Evolutionary conservation across 257 asterid species (phyloP), one percentile per base, ranked within the genome.

Genomic region (Vinca minor): DNA sequence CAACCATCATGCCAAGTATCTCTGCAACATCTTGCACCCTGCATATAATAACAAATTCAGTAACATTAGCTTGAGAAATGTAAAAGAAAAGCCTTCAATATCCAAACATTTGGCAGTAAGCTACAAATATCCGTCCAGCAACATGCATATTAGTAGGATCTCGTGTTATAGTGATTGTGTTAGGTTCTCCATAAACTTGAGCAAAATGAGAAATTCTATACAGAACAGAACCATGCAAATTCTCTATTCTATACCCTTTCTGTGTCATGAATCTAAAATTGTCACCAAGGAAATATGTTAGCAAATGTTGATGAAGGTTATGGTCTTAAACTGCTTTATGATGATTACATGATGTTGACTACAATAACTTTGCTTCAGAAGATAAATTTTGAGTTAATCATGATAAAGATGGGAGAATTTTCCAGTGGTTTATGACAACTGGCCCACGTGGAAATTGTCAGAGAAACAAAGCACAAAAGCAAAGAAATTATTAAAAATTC

Each of bases 21-120:
- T 92, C 98, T 29, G 97, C 98, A 76, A 92, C 98, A 79, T 92
- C 98, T 81, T 92, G 96, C 74, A 92, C 96, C 91, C 97, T 89
- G 75, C 53, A 77, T 59, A 39, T 62, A 69, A 72, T 3, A 69
- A 49, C 68, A 62, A 74, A 73, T 44, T 26, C 26, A 54, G 62
- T 31, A 56, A 31, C 5, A 56, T 12, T 52, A 11, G 26, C 1
- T 14, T 23, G 31, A 66, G 12, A 39, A 63, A 17, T n/a, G 31
- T 32, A 42, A 1, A 21, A 41, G n/a, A 21, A 29, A 29, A 46
- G 26, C 38, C 41, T 61, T 41, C 63, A 50, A 20, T 31, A 6
- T 14, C 17, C 45, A 39, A 46, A 29, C 44, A 41, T 39, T 53
- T 7, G 54, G 32, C 8, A n/a, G 18, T 20, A 14, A 52, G 63